phyloP scores from a whole-genome alignment of 2,329 filamentous ascomycete genomes.

The Diaporthe sp. region DNA sequence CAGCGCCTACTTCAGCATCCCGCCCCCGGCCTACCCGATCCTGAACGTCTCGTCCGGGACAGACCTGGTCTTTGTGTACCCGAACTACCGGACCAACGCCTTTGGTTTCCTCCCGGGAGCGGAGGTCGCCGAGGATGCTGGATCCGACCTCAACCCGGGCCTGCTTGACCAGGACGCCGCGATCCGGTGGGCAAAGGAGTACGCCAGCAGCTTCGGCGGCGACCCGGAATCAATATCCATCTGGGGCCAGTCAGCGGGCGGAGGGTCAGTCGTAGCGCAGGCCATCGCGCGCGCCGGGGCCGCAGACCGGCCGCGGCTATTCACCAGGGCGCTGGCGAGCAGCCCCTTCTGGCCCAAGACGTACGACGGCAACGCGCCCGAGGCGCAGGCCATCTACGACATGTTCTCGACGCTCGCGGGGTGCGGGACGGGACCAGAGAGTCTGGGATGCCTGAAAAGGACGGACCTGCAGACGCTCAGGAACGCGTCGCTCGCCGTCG shows the following conservation, averaged over 20 bases:
- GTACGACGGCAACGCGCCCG: slow-evolving; percentile 59
- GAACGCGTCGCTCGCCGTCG: slow-evolving; percentile 61
- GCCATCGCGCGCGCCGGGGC: slow-evolving; percentile 52
- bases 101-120: slow-evolving; percentile 64
- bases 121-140: slow-evolving; percentile 53
- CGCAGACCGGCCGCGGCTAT: slow-evolving; percentile 26
- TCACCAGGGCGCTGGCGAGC: slow-evolving; percentile 46
- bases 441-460: slow-evolving; percentile 64
- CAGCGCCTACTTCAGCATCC: slow-evolving; percentile 62
- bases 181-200: slow-evolving; percentile 57
- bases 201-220: slow-evolving; percentile 61
- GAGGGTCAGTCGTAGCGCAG: slow-evolving; percentile 62
- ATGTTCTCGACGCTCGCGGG: slow-evolving; percentile 57
- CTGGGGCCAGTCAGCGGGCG: slow-evolving; percentile 67
- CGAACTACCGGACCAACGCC: slow-evolving; percentile 67
- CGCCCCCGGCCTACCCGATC: slow-evolving; percentile 66
- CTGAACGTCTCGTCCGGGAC: slow-evolving; percentile 63
- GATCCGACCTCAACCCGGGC: slow-evolving; percentile 61
- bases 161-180: slow-evolving; percentile 62
- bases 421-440: slow-evolving; percentile 54
- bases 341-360: slow-evolving; percentile 71
- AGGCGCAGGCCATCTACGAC: slow-evolving; percentile 63
- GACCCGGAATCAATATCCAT: slow-evolving; percentile 59
- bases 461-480: slow-evolving; percentile 63
- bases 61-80: slow-evolving; percentile 56